Evolutionary conservation across 2,329 filamentous ascomycete species (phyloP), one percentile per base, ranked within the genome.

Genomic region (Sarocladium oryzae): DNA sequence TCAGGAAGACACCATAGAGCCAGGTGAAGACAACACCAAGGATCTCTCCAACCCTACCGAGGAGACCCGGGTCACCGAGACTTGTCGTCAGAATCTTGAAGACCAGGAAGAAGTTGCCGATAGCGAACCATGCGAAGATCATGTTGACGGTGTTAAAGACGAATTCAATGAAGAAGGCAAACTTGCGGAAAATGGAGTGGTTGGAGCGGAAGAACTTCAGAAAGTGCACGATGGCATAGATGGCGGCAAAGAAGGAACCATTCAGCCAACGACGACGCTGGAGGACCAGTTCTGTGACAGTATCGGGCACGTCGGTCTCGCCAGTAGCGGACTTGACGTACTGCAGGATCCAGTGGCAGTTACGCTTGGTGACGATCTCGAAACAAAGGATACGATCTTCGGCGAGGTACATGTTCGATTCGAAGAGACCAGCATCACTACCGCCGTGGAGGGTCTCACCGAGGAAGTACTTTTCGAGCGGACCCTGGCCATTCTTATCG

Each of bases 351-450:
- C 93, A 99, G 63, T 92, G 88, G 66, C 91, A 96, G 65, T 96
- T 96, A 56, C 93, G 84, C 74, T 99, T 99, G 41, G 91, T 89
- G 55, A 99, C 93, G 49, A 99, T 83, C 71, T 99, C 93, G 77
- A 96, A 99, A 69, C 93, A 99, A 32, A 99, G 83, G 65, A 99
- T 99, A 76, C 93, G 89, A 78, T 99, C 93, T 66, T 99, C 93
- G 52, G 93, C 93, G 53, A 99, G 81, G 65, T 97, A 99, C 93
- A 99, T 99, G 70, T 99, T 99, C 58, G 93, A 92, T 2, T 92
- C 96, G 71, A 99, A 99, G 57, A 97, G 92, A 64, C 92, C 93
- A 11, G 92, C 92, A 58, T 90, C 90, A 51, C 88, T 86, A 53
- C 89, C 88, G 56, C 88, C 88, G 64, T 97, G 92, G 72, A 97